Percentiles rank a stretch among this genome's conserved stretches.
Conservation (phyloP, 2,329 filamentous ascomycete genomes). For the Stachybotrys elegans region DNA sequence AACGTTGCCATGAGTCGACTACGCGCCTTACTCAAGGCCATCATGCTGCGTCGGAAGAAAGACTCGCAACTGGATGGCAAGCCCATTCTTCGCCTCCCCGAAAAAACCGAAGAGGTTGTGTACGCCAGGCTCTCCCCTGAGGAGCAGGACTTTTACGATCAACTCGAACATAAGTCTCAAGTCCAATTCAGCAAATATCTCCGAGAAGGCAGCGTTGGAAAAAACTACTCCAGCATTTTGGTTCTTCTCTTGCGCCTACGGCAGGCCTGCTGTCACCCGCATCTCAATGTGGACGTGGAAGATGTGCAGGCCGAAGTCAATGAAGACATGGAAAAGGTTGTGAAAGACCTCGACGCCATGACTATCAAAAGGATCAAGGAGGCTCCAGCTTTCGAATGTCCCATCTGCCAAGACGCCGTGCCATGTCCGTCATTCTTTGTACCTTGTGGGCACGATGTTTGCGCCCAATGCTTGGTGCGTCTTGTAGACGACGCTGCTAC, state of each 20-base stretch:
- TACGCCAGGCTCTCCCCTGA: conserved; percentile 66
- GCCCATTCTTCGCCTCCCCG: conserved; percentile 72
- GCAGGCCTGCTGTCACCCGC: conserved; percentile 53
- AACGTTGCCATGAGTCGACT: conserved; percentile 64
- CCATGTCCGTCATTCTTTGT: conserved; percentile 72
- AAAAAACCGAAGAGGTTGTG: conserved; percentile 71
- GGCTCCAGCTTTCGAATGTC: conserved; percentile 65
- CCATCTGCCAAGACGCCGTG: conserved; percentile 73
- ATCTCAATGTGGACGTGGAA: conserved; percentile 27
- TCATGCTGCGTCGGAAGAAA: conserved; percentile 80
- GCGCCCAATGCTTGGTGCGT: conserved; percentile 68
- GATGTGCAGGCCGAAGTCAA: conserved; percentile 31
- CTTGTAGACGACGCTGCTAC: conserved; percentile 57
- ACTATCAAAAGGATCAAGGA: conserved; percentile 63
- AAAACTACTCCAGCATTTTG: conserved; percentile 70
- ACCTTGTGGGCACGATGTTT: conserved; percentile 79
- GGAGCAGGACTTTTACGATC: conserved; percentile 73
- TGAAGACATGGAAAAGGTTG: conserved; percentile 54
- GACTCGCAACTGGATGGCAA: conserved; percentile 72
- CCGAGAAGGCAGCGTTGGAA: conserved; percentile 60
- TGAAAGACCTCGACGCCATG: conserved; percentile 50
- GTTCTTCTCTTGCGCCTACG: conserved; percentile 77
- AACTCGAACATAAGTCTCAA: conserved; percentile 63
- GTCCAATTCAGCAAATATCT: conserved; percentile 75
- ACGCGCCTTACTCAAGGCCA: conserved; percentile 70